These are phyloP conservation scores for Vinca major DNA, from an alignment of 305 asterid genomes.

Conservation along the genomic window DNA sequence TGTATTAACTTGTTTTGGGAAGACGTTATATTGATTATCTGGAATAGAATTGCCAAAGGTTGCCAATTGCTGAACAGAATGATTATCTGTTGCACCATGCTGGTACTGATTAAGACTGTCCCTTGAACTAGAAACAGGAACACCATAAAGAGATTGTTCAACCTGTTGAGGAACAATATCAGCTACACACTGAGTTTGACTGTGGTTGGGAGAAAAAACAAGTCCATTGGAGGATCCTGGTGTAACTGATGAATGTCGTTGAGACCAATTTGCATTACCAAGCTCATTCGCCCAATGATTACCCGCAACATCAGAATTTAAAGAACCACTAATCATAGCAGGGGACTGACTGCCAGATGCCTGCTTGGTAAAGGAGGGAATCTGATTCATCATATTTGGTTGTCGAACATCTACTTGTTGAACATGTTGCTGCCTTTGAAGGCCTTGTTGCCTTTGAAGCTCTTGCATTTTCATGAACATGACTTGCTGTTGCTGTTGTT, in stretches of 20 bases:
- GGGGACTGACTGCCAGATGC: conserved; percentile 50
- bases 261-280: conserved; percentile 56
- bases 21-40: conserved; percentile 34
- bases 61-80: conserved; percentile 40
- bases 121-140: conserved; percentile 72
- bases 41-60: conserved; percentile 41
- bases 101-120: conserved; percentile 48
- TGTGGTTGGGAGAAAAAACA: conserved; percentile 39
- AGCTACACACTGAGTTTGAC: conserved; percentile 39
- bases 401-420: conserved; percentile 52
- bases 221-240: conserved; percentile 52
- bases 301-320: conserved; percentile 38
- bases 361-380: conserved; percentile 36
- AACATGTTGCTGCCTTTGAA: conserved; percentile 65
- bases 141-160: conserved; percentile 78
- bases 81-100: conserved; percentile 38
- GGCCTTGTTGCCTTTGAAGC: conserved; percentile 73
- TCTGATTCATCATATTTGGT: conserved; percentile 42
- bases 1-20: conserved; percentile 36
- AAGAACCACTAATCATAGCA: conserved; percentile 33
- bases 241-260: conserved; percentile 42
- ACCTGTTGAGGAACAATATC: conserved; percentile 53
- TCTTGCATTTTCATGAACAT: conserved; percentile 84
- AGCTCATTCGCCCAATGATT: conserved; percentile 45
- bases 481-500: conserved; percentile 67